Evolutionary conservation across 1,284 basidiomycete species (phyloP), one percentile per base, ranked within the genome.

Genomic region (Irpex lacteus): DNA sequence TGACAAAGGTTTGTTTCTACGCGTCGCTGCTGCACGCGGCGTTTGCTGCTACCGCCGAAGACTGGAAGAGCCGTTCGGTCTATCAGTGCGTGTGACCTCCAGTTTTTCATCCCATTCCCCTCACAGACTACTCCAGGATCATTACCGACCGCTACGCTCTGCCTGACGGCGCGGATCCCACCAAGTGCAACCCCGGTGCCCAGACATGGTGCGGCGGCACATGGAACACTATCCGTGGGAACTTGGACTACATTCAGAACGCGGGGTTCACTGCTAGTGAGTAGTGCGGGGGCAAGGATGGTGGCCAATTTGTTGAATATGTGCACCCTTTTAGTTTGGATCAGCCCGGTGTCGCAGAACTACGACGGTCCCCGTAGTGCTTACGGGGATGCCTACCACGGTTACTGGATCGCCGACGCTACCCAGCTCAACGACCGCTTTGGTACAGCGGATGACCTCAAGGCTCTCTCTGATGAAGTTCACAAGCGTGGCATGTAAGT

Each of bases 91-190:
- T 66, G 34, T 61, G 37, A 2, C 50, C 34, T 19, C 47, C 49
- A 3, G 77, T 76, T 63, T 40, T 40, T 65, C 9, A 7, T 62
- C 53, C 38, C 52, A 5, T 13, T 49, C 26, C 11, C 21, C 56
- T 55, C 19, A 61, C 13, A 61, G 34, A 19, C n/a, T 40, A 36
- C 21, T 18, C 4, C 68, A 87, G 90, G 76, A 76, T 92, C 65
- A 84, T 94, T 63, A 90, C 88, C 1, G 91, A 94, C 75, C 89
- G 91, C 37, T 94, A 86, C 71, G 89, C 91, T 6, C 81, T 88
- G 66, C 77, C 86, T 5, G 74, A 81, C 0, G 84, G 83, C 49
- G 78, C 84, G 0, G 81, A 85, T 65, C 76, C 79, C 7, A 83
- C 78, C 53, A 80, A 82, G 38, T 92, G 90, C 71, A 77, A 87